Conservation (phyloP, 768 basidiomycete species). For the Candolleomyces eurysporus region DNA sequence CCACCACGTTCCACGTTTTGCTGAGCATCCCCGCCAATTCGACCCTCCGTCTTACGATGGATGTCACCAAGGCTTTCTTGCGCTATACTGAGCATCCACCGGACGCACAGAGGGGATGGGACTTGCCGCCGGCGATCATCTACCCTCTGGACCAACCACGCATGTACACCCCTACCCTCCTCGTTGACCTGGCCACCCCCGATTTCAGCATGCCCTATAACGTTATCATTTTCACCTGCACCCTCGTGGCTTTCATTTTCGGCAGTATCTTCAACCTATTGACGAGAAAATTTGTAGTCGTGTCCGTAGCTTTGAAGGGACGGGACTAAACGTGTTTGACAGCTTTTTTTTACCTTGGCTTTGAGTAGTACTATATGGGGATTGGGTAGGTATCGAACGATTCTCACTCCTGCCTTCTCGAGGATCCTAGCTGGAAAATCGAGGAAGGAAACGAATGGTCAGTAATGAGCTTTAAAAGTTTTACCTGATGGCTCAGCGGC, state of each 20-base stretch:
- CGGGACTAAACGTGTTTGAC: not conserved
- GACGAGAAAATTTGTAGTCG: conserved; percentile 76
- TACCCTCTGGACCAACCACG: conserved; percentile 39
- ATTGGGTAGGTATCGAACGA: too few species aligned
- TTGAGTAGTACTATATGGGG: not conserved
- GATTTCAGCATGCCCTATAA: conserved; percentile 99
- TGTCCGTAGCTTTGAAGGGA: conserved; percentile 11
- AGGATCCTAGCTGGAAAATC: too few species aligned
- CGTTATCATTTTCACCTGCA: conserved; percentile 95
- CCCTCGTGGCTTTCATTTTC: conserved; percentile 88
- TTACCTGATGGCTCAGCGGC: too few species aligned
- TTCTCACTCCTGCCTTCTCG: too few species aligned
- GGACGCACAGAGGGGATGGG: conserved; percentile 94
- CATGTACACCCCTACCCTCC: conserved; percentile 78
- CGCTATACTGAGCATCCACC: conserved; percentile 96
- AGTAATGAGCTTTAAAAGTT: too few species aligned
- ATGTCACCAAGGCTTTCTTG: conserved; percentile 80
- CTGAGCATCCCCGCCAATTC: conserved; percentile 62
- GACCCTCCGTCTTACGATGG: conserved; percentile 39
- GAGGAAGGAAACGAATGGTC: too few species aligned
- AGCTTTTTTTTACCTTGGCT: not conserved
- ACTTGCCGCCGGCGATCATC: conserved; percentile 84
- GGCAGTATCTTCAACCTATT: conserved; percentile 88
- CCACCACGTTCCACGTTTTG: conserved; percentile 73
- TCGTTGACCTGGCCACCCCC: conserved; percentile 94